phyloP scores from a whole-genome alignment of 2,329 filamentous ascomycete species.

The Penicillium psychrosexuale region DNA sequence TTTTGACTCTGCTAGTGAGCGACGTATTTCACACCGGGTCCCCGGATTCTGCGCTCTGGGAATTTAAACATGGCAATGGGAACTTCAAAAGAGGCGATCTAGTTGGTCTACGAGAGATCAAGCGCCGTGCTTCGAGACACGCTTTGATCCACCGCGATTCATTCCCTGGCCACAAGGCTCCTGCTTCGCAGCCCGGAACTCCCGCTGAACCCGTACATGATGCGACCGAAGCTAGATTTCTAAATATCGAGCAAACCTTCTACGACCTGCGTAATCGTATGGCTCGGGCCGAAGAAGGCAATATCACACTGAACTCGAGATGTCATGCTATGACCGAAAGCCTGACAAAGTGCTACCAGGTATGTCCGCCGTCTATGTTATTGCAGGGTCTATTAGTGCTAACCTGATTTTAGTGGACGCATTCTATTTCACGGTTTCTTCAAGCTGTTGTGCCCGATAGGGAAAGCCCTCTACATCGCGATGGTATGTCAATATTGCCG shows the following conservation, averaged over 20 bases:
- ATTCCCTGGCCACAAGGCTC: slow-evolving; percentile 73
- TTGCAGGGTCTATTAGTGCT: slow-evolving; percentile 6
- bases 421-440: slow-evolving; percentile 75
- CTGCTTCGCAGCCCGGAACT: slow-evolving; percentile 75
- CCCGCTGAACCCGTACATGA: slow-evolving; percentile 80
- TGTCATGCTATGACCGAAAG: slow-evolving; percentile 80
- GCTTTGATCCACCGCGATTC: slow-evolving; percentile 88
- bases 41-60: slow-evolving; percentile 91
- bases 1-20: slow-evolving; percentile 63
- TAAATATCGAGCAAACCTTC: slow-evolving; percentile 73
- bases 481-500: slow-evolving; percentile 58
- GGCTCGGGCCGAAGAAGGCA: slow-evolving; percentile 77
- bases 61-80: slow-evolving; percentile 97
- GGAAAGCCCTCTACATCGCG: slow-evolving; percentile 74
- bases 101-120: slow-evolving; percentile 88
- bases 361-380: slow-evolving; percentile 35
- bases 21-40: slow-evolving; percentile 96
- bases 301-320: slow-evolving; percentile 73
- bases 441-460: slow-evolving; percentile 69
- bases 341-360: slow-evolving; percentile 68
- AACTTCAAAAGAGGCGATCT: slow-evolving; percentile 96
- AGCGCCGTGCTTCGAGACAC: slow-evolving; percentile 87
- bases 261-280: slow-evolving; percentile 77
- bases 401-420: slow-evolving; percentile 61
- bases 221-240: slow-evolving; percentile 69